Base-by-base conservation (phyloP, 495 filamentous ascomycete genomes). In the Hyaloscypha finlandica region DNA sequence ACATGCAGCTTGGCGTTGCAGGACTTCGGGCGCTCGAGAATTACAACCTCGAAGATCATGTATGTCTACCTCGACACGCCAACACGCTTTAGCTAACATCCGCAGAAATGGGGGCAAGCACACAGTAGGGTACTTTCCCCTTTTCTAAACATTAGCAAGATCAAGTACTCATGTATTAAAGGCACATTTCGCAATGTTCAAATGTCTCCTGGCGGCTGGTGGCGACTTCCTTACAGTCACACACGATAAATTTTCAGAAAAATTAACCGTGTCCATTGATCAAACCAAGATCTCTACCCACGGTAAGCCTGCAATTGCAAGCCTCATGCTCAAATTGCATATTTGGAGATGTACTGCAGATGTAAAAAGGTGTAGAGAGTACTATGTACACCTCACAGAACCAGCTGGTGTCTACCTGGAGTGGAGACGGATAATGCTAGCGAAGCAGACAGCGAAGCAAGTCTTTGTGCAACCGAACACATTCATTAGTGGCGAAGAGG, bases 341-440 rank as follows among this genome's bases (percentile, higher is more conserved):
- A 80, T 82, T 45, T 80, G 79, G 64, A 78, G 79, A 12, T 83
- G 75, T 59, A 84, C 81, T 20, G 82, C 80, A 1, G 79, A 84
- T 67, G 74, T 77, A 5, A 63, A 65, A 25, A 42, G 16, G 3
- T 58, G 56, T 19, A 59, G 56, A 31, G 31, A 59, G 14, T 59
- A 59, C n/a, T 62, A 62, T 81, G 79, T 62, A 19, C 30, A 12
- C 3, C 33, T 59, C 14, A 75, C 80, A 8, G 37, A 59, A 22
- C 79, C 83, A 8, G 73, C 81, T 39, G 77, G 71, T 11, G 71
- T 79, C 53, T 75, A 71, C 33, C 35, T 78, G 39, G 69, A 66
- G 58, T 80, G 77, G 77, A 72, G 81, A 56, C 62, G 76, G 25
- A 75, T 77, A 22, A 77, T 81, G 45, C 53, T 81, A 25, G 64